Evolutionary conservation across 2,329 filamentous ascomycete genomes (phyloP), one percentile per base, ranked within the genome.

Genomic region (Nemania abortiva): DNA sequence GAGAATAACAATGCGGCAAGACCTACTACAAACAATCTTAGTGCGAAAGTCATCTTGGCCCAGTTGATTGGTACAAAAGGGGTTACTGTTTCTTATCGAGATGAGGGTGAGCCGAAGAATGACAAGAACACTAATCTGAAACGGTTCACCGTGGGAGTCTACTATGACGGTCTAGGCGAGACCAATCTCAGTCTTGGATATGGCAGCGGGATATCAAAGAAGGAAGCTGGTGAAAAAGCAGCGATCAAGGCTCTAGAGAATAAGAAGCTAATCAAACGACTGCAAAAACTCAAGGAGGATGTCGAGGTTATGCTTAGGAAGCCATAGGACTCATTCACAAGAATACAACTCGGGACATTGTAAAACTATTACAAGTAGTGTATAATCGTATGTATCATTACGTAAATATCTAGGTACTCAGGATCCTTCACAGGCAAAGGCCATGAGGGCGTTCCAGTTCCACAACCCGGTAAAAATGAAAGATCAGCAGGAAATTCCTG

Each of bases 161-260:
- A 88, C 73, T 81, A 94, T 31, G 87, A 88, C 22, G 92, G 91
- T 0, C 92, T 90, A 84, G 92, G 91, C 4, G 89, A 91, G 78
- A 85, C 84, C 37, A 82, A 87, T 57, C 86, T 88, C 76, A 81
- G 87, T 65, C 79, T 95, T 6, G 92, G 89, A 0, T 84, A 83
- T 53, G 92, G 91, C 0, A 87, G 85, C 37, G 92, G 87, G 1
- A 80, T 88, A 70, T 88, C 86, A 63, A 94, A 94, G 81, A 88
- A 87, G 65, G 90, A 93, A 65, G 92, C 92, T 0, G 90, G 90
- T 0, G 82, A 87, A 15, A 89, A 87, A 72, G 92, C 92, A 1
- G 92, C 92, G 0, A 80, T 82, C 50, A 82, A 84, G 72, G 91
- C 90, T 0, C 75, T 95, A 77, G 82, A 85, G 50, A 90, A 93